These are phyloP conservation scores for Pholiota conissans DNA, from an alignment of 768 basidiomycete genomes.

Conservation along the genomic window DNA sequence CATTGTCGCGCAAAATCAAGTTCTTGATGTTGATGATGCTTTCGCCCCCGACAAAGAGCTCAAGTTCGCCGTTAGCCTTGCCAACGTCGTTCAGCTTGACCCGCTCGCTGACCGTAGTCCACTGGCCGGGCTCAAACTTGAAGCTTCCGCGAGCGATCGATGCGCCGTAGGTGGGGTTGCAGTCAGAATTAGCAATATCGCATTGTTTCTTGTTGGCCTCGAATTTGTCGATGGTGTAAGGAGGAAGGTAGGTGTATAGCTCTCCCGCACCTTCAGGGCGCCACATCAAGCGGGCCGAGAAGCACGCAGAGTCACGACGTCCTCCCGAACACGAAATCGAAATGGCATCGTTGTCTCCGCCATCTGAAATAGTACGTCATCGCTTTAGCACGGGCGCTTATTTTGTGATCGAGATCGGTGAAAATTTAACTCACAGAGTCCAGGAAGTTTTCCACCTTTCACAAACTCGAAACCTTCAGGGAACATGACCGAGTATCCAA, in stretches of 20 bases:
- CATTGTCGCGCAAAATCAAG: slow-evolving; percentile 51
- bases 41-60: slow-evolving; percentile 65
- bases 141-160: slow-evolving; percentile 71
- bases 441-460: slow-evolving; percentile 72
- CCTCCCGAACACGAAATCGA: slow-evolving; percentile 67
- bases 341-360: slow-evolving; percentile 47
- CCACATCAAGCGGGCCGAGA: slow-evolving; percentile 73
- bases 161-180: slow-evolving; percentile 64
- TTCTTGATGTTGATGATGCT: slow-evolving; percentile 59
- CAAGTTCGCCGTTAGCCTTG: slow-evolving; percentile 66
- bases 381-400: slow-evolving; percentile 2
- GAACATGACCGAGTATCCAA: slow-evolving; percentile 65
- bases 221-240: slow-evolving; percentile 36
- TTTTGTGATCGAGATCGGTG: neutral
- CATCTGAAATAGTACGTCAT: slow-evolving; percentile 48
- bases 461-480: slow-evolving; percentile 59
- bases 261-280: slow-evolving; percentile 57
- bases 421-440: slow-evolving; percentile 51
- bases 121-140: slow-evolving; percentile 58
- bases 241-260: slow-evolving; percentile 71
- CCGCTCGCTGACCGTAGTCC: slow-evolving; percentile 68
- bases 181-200: slow-evolving; percentile 48
- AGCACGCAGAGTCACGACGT: slow-evolving; percentile 53
- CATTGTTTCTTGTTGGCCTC: slow-evolving; percentile 50
- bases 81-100: slow-evolving; percentile 74